These are phyloP conservation scores for Apiospora pterosperma DNA, from an alignment of 2,329 filamentous ascomycete genomes.

Conservation along the genomic window DNA sequence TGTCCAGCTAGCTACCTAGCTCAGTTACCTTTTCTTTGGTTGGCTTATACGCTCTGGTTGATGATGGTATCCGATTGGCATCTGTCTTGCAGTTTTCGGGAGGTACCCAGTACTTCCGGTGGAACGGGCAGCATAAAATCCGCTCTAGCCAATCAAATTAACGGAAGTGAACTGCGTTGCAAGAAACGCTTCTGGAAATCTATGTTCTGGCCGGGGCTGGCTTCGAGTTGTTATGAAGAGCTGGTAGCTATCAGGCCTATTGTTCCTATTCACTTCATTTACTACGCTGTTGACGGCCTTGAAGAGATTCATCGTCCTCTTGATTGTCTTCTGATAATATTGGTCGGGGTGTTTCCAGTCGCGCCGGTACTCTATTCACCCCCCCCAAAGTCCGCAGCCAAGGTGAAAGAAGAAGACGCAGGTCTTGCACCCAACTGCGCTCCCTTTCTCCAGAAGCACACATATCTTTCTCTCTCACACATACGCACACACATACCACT, in stretches of 20 bases:
- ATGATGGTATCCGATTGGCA: not conserved
- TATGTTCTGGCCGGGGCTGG: not conserved
- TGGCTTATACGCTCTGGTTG: not conserved
- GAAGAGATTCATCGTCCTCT: conserved; percentile 7
- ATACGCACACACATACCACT: not conserved
- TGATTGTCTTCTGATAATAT: conserved; percentile 6
- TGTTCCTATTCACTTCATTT: conserved; percentile 10
- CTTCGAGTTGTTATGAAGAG: conserved; percentile 2
- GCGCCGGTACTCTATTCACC: not conserved
- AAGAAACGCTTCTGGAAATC: conserved; percentile 3
- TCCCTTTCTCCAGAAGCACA: conserved; percentile 8
- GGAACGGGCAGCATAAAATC: conserved; percentile 3
- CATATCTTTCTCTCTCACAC: not conserved
- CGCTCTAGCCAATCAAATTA: not conserved
- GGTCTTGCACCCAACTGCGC: conserved; percentile 7
- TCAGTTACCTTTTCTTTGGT: not conserved
- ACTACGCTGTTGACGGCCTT: not conserved
- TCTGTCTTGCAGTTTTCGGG: not conserved
- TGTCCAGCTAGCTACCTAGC: too few species aligned
- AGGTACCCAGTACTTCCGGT: conserved; percentile 3
- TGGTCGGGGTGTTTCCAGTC: not conserved
- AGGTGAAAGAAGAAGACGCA: not conserved
- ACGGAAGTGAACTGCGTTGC: not conserved
- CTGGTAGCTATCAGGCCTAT: conserved; percentile 12
- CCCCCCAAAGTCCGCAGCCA: not conserved